These are phyloP conservation scores for Salvia splendens DNA, from an alignment of 257 asterid genomes.

Conservation along the genomic window DNA sequence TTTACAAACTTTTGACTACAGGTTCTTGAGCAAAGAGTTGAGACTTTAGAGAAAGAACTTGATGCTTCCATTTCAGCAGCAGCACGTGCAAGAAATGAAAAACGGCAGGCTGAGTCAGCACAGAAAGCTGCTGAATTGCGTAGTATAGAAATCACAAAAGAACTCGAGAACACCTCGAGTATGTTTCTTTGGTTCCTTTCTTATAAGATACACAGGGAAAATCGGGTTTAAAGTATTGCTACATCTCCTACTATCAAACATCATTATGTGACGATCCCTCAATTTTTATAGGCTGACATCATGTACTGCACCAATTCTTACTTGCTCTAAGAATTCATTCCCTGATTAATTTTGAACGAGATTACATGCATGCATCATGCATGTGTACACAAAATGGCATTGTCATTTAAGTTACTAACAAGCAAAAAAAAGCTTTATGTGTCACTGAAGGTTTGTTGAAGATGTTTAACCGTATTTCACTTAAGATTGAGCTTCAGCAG, in stretches of 20 bases:
- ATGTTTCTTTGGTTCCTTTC: constrained; percentile 33
- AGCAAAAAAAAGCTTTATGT: not conserved
- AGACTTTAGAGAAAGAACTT: constrained; percentile 83
- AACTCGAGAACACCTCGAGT: constrained; percentile 96
- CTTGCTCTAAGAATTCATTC: constrained; percentile 6
- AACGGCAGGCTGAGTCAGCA: constrained; percentile 88
- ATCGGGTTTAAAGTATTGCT: not conserved
- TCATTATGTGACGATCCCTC: constrained; percentile 9
- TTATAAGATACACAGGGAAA: not conserved
- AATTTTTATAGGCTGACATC: not conserved
- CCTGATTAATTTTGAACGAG: not conserved
- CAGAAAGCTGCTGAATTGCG: constrained; percentile 91
- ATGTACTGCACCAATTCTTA: constrained; percentile 1
- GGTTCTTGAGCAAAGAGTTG: constrained; percentile 97
- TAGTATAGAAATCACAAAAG: constrained; percentile 72
- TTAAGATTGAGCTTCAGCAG: not conserved
- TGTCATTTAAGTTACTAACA: not conserved
- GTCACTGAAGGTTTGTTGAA: constrained; percentile 18
- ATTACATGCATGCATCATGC: not conserved
- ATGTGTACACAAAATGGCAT: not conserved
- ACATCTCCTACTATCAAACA: not conserved
- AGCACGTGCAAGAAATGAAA: constrained; percentile 89
- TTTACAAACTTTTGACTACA: constrained; percentile 36
- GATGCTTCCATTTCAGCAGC: constrained; percentile 97
- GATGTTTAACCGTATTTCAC: not conserved